Evolutionary conservation across 345 rosid species (phyloP), one percentile per base, ranked within the genome.

Genomic region (Hevea brasiliensis): DNA sequence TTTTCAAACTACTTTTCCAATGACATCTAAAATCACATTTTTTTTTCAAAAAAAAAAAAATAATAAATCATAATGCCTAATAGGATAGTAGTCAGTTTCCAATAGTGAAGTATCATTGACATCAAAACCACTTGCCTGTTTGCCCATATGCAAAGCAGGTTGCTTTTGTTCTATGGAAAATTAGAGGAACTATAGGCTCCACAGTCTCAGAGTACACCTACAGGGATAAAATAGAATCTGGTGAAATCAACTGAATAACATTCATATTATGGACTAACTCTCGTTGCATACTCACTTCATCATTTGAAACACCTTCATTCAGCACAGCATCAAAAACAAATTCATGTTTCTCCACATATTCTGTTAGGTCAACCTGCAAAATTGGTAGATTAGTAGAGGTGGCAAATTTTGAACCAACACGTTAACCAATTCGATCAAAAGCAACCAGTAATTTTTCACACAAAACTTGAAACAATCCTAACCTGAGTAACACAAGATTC

Each of bases 111-210:
- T 11, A 54, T 15, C 10, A 24, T 18, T 37, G 71, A 60, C 18
- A 70, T 40, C 21, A 37, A 69, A 53, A 72, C 59, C 4, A 82
- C 81, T 78, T 75, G 70, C 89, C 87, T 72, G 88, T 86, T 82
- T 88, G 88, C 63, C 92, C 87, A 72, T 88, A 86, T 40, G 88
- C 89, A 65, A 88, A 86, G 81, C 87, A 88, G 10, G 88, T 86
- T 23, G 85, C 92, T 75, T 88, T 88, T n/a, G 88, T 86, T 65
- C 83, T 72, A 13, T 86, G 71, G 73, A 88, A 88, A 71, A 85
- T 88, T 54, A 86, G 74, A 14, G 92, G 86, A 51, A 88, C 87
- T 24, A 86, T 62, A 1, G 89, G 87, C 77, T 88, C 84, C 82
- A 88, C 87, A 10, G 88, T 86, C 79, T 88, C 84, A 8, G 77